These are phyloP conservation scores for Psophocarpus tetragonolobus DNA, from an alignment of 306 rosid genomes.

Conservation along the genomic window DNA sequence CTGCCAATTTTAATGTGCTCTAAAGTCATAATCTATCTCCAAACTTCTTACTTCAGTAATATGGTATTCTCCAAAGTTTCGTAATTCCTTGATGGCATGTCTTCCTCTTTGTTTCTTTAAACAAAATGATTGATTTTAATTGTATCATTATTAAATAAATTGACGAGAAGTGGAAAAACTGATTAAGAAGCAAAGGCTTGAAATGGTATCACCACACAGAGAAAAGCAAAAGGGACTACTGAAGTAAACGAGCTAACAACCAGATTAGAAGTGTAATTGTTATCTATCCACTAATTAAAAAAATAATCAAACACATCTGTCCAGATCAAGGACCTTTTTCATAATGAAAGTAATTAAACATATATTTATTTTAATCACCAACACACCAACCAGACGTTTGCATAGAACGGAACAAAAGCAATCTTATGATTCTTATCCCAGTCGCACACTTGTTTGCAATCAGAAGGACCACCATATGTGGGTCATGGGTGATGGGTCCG, in stretches of 20 bases:
- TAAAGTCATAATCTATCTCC: neutral
- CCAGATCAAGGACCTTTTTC: neutral
- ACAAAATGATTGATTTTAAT: neutral
- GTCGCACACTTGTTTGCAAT: neutral
- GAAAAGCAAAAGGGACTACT: neutral
- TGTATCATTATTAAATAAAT: neutral
- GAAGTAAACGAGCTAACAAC: constrained; percentile 46
- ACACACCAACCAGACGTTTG: constrained; percentile 16
- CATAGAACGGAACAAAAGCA: neutral
- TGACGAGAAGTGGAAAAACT: neutral
- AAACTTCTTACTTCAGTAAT: neutral
- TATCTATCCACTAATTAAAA: neutral
- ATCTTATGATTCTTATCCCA: neutral
- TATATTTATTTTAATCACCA: constrained; percentile 20
- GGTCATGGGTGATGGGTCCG: constrained; percentile 1
- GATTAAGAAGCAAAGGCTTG: neutral
- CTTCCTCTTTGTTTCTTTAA: neutral
- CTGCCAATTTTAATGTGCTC: neutral
- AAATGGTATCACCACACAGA: neutral
- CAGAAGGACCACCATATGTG: constrained; percentile 4
- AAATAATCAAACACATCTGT: constrained; percentile 21
- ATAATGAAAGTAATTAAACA: neutral
- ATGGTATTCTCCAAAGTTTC: neutral
- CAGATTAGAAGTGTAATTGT: constrained; percentile 21
- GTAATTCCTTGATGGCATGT: neutral